Percentiles rank a stretch among this genome's conserved stretches.
Evolutionary conservation across 306 rosid genomes (phyloP).

Genomic region (Acacia crassicarpa): DNA sequence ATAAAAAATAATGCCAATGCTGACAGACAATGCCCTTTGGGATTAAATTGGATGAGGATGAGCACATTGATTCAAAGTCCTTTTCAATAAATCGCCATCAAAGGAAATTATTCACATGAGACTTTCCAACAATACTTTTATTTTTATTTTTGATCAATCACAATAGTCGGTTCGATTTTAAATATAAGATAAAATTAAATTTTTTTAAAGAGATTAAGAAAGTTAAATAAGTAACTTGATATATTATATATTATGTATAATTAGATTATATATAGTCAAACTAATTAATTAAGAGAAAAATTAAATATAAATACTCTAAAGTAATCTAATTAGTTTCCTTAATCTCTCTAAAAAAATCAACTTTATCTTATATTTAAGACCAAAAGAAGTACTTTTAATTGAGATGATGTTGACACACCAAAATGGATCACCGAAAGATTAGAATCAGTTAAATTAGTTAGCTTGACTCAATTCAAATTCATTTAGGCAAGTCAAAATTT

Average conservation of each 20-base stretch:
- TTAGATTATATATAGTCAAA: no score
- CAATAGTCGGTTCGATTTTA: no score
- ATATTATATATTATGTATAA: no score
- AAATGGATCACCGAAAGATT: neutral
- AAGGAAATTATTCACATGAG: neutral
- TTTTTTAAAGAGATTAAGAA: no score
- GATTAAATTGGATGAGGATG: neutral
- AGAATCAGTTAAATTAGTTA: neutral
- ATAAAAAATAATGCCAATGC: neutral
- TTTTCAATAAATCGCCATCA: neutral
- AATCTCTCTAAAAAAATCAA: no score
- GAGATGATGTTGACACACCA: neutral
- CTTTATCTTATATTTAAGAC: no score
- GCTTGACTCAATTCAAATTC: neutral
- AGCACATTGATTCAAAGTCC: neutral
- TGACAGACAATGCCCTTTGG: neutral
- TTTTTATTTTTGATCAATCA: no score
- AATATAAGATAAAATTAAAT: no score
- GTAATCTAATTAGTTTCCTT: no score
- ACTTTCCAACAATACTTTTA: neutral
- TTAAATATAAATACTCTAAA: no score
- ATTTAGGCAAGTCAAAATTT: neutral
- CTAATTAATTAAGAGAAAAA: no score
- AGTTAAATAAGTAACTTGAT: no score
- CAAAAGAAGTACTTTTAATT: neutral